phyloP scores from a whole-genome alignment of 2,329 filamentous ascomycete species.

The Graphiopsis chlorocephala region DNA sequence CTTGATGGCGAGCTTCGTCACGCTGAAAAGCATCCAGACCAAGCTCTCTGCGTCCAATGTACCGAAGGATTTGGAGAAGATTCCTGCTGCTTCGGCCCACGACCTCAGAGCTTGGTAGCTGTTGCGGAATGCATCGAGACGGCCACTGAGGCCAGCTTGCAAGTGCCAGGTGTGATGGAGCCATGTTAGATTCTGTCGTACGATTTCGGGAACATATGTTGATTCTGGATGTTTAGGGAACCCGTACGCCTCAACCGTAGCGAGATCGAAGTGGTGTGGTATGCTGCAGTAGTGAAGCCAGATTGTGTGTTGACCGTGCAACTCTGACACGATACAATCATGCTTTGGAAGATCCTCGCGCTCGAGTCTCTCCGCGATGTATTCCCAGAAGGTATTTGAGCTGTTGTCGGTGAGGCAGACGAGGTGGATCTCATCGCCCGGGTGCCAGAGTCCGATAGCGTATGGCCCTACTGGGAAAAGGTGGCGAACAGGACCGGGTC shows the following conservation, averaged over 20 bases:
- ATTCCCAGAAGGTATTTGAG: conserved; percentile 22
- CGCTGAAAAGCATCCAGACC: conserved; percentile 3
- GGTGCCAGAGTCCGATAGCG: conserved; percentile 16
- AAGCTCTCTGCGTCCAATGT: background rate
- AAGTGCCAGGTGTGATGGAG: conserved; percentile 5
- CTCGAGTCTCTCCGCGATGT: conserved; percentile 20
- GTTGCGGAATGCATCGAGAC: background rate
- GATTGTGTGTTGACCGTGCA: background rate
- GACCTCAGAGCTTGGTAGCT: conserved; percentile 2
- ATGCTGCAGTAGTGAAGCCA: conserved; percentile 13
- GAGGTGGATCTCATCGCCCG: conserved; percentile 22
- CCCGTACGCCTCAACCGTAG: background rate
- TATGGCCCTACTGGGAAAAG: conserved; percentile 18
- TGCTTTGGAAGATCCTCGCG: conserved; percentile 11
- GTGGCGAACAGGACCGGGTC: conserved; percentile 7
- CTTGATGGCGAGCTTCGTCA: too few relatives aligned
- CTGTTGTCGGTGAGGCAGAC: conserved; percentile 23
- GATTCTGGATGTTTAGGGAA: background rate
- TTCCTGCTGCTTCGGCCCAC: conserved; percentile 13
- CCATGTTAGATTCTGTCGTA: background rate
- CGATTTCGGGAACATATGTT: background rate
- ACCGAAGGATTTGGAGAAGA: conserved; percentile 5
- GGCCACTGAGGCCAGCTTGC: background rate
- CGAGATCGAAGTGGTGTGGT: conserved; percentile 8
- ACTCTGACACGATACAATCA: conserved; percentile 4